Evolutionary conservation across 306 rosid genomes (phyloP).

Genomic region (Cucurbita moschata): DNA sequence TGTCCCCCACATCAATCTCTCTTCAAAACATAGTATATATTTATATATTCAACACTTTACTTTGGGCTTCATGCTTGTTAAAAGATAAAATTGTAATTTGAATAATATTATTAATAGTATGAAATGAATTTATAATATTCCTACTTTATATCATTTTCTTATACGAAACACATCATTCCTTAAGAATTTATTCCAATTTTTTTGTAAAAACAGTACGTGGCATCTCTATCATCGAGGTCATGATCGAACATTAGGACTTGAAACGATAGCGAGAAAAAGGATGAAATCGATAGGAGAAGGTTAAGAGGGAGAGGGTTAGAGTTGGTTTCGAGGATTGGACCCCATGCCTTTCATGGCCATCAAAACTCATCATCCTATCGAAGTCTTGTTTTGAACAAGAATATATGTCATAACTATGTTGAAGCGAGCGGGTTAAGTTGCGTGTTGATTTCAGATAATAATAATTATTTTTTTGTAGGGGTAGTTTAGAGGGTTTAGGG

Average conservation of each 20-base stretch:
- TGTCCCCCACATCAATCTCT: conserved; percentile 5
- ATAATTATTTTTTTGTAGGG: too few relatives aligned
- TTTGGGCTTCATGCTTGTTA: not conserved
- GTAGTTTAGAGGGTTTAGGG: not conserved
- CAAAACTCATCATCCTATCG: not conserved
- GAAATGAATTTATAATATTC: too few relatives aligned
- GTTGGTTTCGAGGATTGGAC: not conserved
- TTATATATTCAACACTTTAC: not conserved
- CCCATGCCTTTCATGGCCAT: not conserved
- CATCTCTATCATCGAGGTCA: not conserved
- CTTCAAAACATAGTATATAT: not conserved
- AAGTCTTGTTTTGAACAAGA: too few relatives aligned
- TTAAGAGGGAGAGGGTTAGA: not conserved
- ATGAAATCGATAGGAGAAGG: not conserved
- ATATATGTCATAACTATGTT: too few relatives aligned
- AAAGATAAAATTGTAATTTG: too few relatives aligned
- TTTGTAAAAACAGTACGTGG: too few relatives aligned
- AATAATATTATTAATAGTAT: too few relatives aligned
- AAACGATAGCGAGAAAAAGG: not conserved
- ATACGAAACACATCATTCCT: too few relatives aligned
- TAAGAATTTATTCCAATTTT: too few relatives aligned
- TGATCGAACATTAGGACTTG: not conserved
- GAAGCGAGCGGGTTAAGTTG: too few relatives aligned
- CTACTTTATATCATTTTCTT: too few relatives aligned
- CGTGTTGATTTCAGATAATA: too few relatives aligned